Evolutionary conservation across 2,329 filamentous ascomycete genomes (phyloP).

Genomic region (Hymenoscyphus fructigenus): DNA sequence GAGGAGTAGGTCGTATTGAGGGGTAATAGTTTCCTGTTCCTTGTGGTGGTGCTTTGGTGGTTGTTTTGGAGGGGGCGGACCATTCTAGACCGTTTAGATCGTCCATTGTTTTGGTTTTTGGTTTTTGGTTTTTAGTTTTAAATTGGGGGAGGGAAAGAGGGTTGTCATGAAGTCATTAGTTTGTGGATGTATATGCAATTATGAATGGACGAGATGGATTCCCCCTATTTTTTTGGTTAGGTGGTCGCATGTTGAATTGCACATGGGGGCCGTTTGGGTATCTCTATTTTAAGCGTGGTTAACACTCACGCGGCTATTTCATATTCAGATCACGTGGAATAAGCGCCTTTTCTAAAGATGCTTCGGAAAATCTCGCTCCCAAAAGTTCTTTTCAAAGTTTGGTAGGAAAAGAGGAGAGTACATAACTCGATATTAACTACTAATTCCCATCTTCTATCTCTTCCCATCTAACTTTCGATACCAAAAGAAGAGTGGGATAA

Average conservation of each 20-base stretch:
- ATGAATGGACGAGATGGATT: no score
- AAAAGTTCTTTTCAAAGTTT: no score
- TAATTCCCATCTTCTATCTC: not conserved
- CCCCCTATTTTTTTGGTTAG: not conserved
- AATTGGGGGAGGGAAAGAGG: conserved; percentile 18
- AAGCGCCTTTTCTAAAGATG: not conserved
- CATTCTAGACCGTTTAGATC: conserved; percentile 62
- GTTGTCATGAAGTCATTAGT: conserved; percentile 23
- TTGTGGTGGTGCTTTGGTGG: conserved; percentile 44
- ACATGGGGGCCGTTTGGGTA: not conserved
- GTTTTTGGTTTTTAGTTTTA: not conserved
- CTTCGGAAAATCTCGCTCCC: no score
- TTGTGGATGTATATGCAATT: conserved; percentile 1
- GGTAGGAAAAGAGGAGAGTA: no score
- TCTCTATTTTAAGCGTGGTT: not conserved
- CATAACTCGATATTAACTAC: no score
- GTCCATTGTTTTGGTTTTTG: conserved; percentile 48
- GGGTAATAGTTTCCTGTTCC: conserved; percentile 47
- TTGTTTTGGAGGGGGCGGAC: conserved; percentile 44
- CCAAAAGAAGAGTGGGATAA: not conserved
- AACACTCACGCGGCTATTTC: not conserved
- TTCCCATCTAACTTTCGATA: not conserved
- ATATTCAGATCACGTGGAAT: not conserved
- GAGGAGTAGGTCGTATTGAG: conserved; percentile 51
- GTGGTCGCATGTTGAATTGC: conserved; percentile 7